Conservation (phyloP, 2,329 filamentous ascomycete genomes). For the Epichloe sibirici region DNA sequence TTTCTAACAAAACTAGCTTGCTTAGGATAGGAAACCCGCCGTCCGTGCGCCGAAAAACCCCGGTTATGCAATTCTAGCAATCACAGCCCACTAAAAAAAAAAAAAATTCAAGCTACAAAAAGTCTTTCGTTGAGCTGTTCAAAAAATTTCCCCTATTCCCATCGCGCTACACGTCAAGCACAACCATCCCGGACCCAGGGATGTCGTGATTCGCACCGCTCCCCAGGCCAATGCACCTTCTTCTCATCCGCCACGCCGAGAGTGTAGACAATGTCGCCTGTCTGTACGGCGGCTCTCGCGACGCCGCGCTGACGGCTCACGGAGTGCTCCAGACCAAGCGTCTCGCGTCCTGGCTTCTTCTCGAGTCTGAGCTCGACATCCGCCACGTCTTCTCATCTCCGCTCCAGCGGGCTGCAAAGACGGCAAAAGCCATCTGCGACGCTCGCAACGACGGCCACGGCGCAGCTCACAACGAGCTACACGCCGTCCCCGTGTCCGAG, state of each 20-base stretch:
- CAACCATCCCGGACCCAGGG: not conserved
- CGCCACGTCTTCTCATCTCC: constrained; percentile 68
- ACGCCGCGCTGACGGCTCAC: constrained; percentile 71
- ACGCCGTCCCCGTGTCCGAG: constrained; percentile 20
- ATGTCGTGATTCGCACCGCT: not conserved
- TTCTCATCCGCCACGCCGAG: constrained; percentile 79
- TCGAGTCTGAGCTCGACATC: constrained; percentile 22
- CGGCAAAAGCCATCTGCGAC: constrained; percentile 52
- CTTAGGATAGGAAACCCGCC: too few relatives aligned
- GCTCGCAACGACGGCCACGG: constrained; percentile 30
- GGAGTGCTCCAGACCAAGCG: constrained; percentile 67
- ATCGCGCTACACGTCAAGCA: not conserved
- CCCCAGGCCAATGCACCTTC: constrained; percentile 31
- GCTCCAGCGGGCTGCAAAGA: constrained; percentile 59
- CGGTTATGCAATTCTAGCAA: constrained; percentile 1
- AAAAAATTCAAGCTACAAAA: not conserved
- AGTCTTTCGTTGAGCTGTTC: not conserved
- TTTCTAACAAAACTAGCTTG: too few relatives aligned
- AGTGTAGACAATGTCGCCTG: constrained; percentile 80
- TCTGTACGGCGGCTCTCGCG: constrained; percentile 66
- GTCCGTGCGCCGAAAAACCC: too few relatives aligned
- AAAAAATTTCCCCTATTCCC: not conserved
- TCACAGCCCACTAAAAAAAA: not conserved
- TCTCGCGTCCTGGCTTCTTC: constrained; percentile 51
- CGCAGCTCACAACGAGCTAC: constrained; percentile 3